Conservation (phyloP, 148 eudicot species). For the Rhododendron mucronatum region DNA sequence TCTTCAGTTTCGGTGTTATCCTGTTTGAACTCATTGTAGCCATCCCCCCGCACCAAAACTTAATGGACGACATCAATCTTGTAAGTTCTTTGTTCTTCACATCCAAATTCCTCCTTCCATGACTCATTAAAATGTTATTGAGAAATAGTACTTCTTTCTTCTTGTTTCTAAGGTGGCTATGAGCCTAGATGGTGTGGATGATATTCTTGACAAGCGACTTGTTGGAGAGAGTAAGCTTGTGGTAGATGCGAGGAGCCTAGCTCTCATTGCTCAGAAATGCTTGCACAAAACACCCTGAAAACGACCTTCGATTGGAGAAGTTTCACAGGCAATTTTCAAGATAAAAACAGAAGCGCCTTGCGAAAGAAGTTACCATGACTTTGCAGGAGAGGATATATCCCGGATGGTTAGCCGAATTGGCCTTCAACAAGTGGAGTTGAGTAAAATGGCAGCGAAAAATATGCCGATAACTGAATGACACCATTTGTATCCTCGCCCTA, state of each 20-base stretch:
- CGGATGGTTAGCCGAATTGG: conserved; percentile 57
- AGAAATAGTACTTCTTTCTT: not conserved
- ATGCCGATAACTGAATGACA: conserved; percentile 23
- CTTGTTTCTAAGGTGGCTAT: conserved; percentile 55
- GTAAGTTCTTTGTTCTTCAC: conserved; percentile 34
- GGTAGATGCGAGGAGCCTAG: conserved; percentile 61
- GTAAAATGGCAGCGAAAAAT: conserved; percentile 53
- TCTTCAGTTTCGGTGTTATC: conserved; percentile 86
- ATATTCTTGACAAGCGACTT: conserved; percentile 71
- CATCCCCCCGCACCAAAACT: conserved; percentile 89
- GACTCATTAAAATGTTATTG: not conserved
- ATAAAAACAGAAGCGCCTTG: conserved; percentile 54
- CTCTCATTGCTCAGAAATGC: conserved; percentile 74
- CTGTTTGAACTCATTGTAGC: conserved; percentile 94
- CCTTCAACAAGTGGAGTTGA: conserved; percentile 62
- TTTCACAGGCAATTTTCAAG: conserved; percentile 64
- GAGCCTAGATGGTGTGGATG: conserved; percentile 94
- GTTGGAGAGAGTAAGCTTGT: conserved; percentile 49
- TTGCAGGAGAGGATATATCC: conserved; percentile 48
- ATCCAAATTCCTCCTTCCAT: not conserved
- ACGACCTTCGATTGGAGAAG: conserved; percentile 78
- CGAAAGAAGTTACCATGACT: conserved; percentile 57
- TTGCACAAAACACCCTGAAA: conserved; percentile 68
- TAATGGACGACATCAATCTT: conserved; percentile 91
- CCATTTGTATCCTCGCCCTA: not conserved